Percentiles rank a stretch among this genome's conserved stretches.
Conservation (phyloP, 306 rosid species). For the Nissolia schottii region DNA sequence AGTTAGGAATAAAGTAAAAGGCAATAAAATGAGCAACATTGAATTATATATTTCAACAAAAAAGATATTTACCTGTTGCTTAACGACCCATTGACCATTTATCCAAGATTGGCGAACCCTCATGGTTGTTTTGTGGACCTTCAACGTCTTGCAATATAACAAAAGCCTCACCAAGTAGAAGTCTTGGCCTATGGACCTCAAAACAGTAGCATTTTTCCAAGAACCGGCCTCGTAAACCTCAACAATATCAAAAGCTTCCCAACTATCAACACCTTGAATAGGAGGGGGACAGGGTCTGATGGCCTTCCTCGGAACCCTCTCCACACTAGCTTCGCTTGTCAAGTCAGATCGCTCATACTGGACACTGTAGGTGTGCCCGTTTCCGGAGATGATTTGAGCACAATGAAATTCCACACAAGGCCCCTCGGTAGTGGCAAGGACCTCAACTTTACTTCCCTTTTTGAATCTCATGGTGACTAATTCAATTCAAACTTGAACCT, state of each 20-base stretch:
- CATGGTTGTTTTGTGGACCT: constrained; percentile 37
- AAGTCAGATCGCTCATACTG: constrained; percentile 31
- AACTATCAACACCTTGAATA: constrained; percentile 23
- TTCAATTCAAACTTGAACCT: constrained; percentile 28
- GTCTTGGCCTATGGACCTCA: constrained; percentile 30
- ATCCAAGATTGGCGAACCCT: constrained; percentile 64
- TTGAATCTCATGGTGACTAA: constrained; percentile 50
- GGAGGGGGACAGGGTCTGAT: constrained; percentile 71
- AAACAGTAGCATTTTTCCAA: constrained; percentile 63
- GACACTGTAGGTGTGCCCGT: constrained; percentile 58
- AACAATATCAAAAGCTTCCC: constrained; percentile 53
- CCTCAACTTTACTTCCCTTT: constrained; percentile 71
- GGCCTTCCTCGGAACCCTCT: constrained; percentile 57
- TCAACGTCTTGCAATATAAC: constrained; percentile 48
- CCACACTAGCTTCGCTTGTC: constrained; percentile 29
- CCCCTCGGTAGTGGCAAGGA: constrained; percentile 41
- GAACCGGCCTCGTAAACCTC: constrained; percentile 59
- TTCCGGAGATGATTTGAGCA: constrained; percentile 58
- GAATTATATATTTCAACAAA: background rate
- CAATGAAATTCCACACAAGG: constrained; percentile 59
- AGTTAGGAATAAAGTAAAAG: background rate
- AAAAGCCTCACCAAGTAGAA: constrained; percentile 53
- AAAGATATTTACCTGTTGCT: constrained; percentile 46
- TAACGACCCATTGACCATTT: constrained; percentile 53
- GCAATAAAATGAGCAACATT: background rate